Conservation (phyloP, 164 flowering plant genomes). For the Magnolia kwangsiensis region DNA sequence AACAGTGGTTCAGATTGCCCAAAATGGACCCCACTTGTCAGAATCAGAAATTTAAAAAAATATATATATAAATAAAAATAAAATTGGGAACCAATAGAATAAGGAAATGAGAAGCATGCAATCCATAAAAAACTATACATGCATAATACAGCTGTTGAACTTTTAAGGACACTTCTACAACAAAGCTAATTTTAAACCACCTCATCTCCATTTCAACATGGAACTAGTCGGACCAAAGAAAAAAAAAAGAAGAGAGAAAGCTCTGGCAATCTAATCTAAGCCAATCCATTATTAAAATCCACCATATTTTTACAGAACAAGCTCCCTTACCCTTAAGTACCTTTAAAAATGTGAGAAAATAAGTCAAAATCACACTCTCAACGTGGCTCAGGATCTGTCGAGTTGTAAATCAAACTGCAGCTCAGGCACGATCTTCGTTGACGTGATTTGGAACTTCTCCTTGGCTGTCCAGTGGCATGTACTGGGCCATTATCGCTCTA, state of each 20-base stretch:
- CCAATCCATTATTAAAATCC: background rate
- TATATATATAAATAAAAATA: too few species aligned
- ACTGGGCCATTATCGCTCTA: slow-evolving; percentile 83
- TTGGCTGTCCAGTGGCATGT: slow-evolving; percentile 85
- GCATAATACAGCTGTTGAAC: background rate
- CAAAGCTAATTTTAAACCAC: background rate
- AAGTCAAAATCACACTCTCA: background rate
- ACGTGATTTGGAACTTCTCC: slow-evolving; percentile 59
- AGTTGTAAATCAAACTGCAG: background rate
- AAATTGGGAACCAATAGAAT: too few species aligned
- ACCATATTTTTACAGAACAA: background rate
- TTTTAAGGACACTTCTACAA: background rate
- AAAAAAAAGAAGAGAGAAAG: too few species aligned
- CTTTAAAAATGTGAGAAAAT: background rate
- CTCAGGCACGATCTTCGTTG: slow-evolving; percentile 30
- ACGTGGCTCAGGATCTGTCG: background rate
- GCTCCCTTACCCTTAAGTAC: background rate
- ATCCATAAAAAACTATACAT: background rate
- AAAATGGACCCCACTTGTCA: too few species aligned
- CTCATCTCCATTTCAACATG: background rate
- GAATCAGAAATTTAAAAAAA: too few species aligned
- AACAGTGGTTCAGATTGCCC: too few species aligned
- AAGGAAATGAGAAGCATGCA: too few species aligned
- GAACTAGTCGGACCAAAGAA: too few species aligned
- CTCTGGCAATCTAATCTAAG: background rate